Evolutionary conservation across 2,329 filamentous ascomycete genomes (phyloP).

Genomic region (Alternaria postmessia): DNA sequence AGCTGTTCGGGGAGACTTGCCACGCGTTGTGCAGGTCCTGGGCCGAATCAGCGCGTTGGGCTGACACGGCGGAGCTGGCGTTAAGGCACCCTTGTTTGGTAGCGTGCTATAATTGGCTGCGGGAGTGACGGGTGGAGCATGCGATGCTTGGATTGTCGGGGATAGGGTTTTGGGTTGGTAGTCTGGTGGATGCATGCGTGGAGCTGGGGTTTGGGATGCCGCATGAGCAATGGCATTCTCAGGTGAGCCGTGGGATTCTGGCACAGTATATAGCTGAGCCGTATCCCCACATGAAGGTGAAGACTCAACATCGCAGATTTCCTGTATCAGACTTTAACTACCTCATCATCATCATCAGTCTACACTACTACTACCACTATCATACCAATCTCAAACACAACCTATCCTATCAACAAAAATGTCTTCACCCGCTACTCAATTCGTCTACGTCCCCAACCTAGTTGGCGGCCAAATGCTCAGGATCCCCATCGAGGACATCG

Average conservation of each 20-base stretch:
- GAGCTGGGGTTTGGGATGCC: constrained; percentile 25
- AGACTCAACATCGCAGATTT: constrained; percentile 2
- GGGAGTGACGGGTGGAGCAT: constrained; percentile 3
- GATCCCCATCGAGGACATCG: constrained; percentile 40
- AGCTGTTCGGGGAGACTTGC: constrained; percentile 28
- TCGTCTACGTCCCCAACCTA: constrained; percentile 52
- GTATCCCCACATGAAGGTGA: constrained; percentile 7
- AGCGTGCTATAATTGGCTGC: constrained; percentile 10
- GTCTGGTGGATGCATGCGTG: constrained; percentile 25
- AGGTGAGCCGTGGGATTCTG: constrained; percentile 9
- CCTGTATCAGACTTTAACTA: constrained; percentile 1
- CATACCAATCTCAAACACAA: not conserved
- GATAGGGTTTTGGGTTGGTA: constrained; percentile 32
- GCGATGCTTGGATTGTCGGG: constrained; percentile 27
- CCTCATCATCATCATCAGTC: not conserved
- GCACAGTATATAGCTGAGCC: constrained; percentile 15
- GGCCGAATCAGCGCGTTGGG: constrained; percentile 30
- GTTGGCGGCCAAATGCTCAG: constrained; percentile 50
- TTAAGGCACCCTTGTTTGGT: constrained; percentile 10
- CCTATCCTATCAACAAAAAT: constrained; percentile 27
- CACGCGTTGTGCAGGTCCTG: constrained; percentile 28
- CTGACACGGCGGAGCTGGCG: constrained; percentile 22
- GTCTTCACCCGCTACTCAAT: constrained; percentile 42
- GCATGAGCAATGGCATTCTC: constrained; percentile 5
- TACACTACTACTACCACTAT: not conserved